Conservation (phyloP, 2,329 filamentous ascomycete species). For the Xylariales sp. region DNA sequence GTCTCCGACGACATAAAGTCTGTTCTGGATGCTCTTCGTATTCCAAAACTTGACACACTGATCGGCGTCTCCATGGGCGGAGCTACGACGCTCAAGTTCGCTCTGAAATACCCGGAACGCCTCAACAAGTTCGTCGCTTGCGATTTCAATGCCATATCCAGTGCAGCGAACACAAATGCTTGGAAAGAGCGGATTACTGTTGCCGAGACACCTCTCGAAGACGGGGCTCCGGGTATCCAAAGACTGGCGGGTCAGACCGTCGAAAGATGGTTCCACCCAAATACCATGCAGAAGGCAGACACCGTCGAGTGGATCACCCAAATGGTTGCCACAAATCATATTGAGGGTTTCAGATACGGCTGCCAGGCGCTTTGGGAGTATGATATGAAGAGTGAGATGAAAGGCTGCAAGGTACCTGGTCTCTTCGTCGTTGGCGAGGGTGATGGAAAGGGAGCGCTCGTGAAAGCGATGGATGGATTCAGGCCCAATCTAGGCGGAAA, state of each 20-base stretch:
- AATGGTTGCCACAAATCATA: constrained; percentile 65
- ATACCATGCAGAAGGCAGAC: constrained; percentile 41
- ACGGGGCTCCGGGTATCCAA: constrained; percentile 54
- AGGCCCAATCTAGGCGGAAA: constrained; percentile 49
- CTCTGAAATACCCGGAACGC: constrained; percentile 73
- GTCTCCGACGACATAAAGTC: constrained; percentile 63
- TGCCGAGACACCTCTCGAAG: constrained; percentile 47
- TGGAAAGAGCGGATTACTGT: constrained; percentile 74
- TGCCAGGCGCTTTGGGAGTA: constrained; percentile 70
- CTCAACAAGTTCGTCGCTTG: constrained; percentile 78
- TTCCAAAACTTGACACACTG: constrained; percentile 60
- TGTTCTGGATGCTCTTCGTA: constrained; percentile 65
- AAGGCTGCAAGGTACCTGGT: constrained; percentile 50
- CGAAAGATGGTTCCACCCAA: constrained; percentile 71
- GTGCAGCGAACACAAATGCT: constrained; percentile 68
- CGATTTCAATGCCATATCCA: constrained; percentile 74
- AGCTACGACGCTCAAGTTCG: constrained; percentile 69
- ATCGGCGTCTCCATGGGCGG: constrained; percentile 80
- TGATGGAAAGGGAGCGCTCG: constrained; percentile 67
- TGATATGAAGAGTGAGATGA: constrained; percentile 56
- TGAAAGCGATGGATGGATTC: constrained; percentile 76
- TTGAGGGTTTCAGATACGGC: constrained; percentile 63
- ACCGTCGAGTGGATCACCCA: constrained; percentile 54
- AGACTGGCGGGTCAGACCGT: constrained; percentile 68
- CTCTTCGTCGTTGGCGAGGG: constrained; percentile 68